Evolutionary conservation across 129 eudicot species (phyloP).

Genomic region (Pseudognaphalium luteoalbum): DNA sequence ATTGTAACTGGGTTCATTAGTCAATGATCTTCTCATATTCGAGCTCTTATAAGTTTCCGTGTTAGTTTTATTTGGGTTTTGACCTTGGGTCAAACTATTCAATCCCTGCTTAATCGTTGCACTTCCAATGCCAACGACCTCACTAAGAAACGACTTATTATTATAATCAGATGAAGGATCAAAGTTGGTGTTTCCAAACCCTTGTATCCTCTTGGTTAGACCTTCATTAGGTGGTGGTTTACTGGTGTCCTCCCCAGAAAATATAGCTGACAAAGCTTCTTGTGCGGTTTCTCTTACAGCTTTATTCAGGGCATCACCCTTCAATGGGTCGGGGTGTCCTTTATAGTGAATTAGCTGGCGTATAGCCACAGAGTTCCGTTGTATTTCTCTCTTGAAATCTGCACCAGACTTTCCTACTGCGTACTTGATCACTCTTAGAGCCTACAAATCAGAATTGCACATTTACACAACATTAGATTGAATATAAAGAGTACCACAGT

Average conservation of each 20-base stretch:
- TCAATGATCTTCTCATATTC: constrained; percentile 71
- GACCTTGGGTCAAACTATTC: constrained; percentile 65
- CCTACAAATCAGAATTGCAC: constrained; percentile 42
- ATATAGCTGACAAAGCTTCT: constrained; percentile 85
- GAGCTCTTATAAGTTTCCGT: constrained; percentile 85
- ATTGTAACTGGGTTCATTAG: constrained; percentile 53
- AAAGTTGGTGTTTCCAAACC: constrained; percentile 82
- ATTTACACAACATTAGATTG: neutral
- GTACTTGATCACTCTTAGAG: constrained; percentile 87
- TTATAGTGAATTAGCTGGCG: constrained; percentile 83
- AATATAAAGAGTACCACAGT: neutral
- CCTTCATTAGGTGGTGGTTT: constrained; percentile 68
- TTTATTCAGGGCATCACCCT: constrained; percentile 90
- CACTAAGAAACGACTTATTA: constrained; percentile 79
- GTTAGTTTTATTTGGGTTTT: constrained; percentile 55
- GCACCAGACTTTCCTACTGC: constrained; percentile 93
- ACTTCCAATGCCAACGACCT: constrained; percentile 91
- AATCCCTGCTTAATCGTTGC: constrained; percentile 82
- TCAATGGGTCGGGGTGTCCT: constrained; percentile 84
- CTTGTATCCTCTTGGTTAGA: constrained; percentile 72
- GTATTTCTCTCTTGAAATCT: constrained; percentile 95
- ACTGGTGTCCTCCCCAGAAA: constrained; percentile 71
- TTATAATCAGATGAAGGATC: constrained; percentile 68
- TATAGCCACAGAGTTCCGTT: constrained; percentile 85
- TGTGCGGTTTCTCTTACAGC: constrained; percentile 91